Base-by-base conservation (phyloP, 495 filamentous ascomycete species). In the Eremomyces bilateralis region DNA sequence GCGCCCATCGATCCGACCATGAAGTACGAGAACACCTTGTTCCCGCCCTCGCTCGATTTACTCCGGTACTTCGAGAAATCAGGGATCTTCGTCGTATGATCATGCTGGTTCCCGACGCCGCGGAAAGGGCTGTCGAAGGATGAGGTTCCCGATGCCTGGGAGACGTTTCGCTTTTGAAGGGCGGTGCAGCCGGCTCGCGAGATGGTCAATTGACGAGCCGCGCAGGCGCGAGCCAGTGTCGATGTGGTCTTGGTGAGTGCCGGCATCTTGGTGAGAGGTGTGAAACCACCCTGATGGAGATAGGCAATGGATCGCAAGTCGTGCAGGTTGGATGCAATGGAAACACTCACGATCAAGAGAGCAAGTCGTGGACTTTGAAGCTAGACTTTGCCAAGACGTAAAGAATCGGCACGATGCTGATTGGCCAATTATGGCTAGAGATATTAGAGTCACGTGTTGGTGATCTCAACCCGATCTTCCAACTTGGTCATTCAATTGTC, bases 1-100 rank as follows among this genome's bases (percentile, higher is more conserved):
- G 83, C 69, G 50, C 88, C 90, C 66, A 95, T 76, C 15, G 84
- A 73, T 44, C 88, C 88, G 40, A 85, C 88, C 80, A 94, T 88
- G 61, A 95, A 99, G 69, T 99, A 99, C 46, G 69, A 68, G 60
- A 92, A 91, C 45, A 91, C 64, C 61, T 78, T 71, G 60, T 93
- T 92, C 39, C 60, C 57, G 49, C 62, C 66, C 37, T 68, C 52
- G 36, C 58, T 51, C 41, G 56, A 61, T 52, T 71, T 74, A 56
- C 67, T 70, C 61, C 68, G 60, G 62, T 99, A 99, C 53, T 85
- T 76, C 53, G 64, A 63, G 58, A 91, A 99, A 59, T 78, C 75
- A 40, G 90, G 90, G 49, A 95, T 71, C 54, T 79, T 78, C 51
- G 63, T 60, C 38, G 73, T 73, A 20, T 48, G 32, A 24, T 53